Conservation (phyloP, 441 rosid genomes). For the Biscutella laevigata region DNA sequence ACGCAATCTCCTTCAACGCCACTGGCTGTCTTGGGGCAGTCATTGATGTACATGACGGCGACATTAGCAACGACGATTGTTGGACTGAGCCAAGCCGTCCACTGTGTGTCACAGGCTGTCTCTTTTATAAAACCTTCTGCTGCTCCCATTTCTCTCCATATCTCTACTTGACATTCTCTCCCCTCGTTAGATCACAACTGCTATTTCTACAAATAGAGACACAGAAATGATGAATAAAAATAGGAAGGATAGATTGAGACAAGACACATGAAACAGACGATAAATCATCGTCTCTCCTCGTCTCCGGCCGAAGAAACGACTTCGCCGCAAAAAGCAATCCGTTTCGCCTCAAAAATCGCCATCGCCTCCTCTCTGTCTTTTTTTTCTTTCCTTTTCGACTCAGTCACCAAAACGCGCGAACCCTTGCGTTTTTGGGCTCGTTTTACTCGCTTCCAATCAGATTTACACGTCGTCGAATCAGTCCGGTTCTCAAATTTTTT, state of each 20-base stretch:
- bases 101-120: slow-evolving; percentile 27
- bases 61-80: slow-evolving; percentile 41
- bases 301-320: too few relatives aligned
- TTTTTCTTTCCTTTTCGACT: too few relatives aligned
- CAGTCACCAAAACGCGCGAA: too few relatives aligned
- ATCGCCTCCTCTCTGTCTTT: too few relatives aligned
- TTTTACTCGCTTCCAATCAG: too few relatives aligned
- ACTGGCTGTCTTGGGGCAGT: slow-evolving; percentile 37
- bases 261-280: slow-evolving; percentile 8
- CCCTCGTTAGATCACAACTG: not conserved
- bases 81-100: slow-evolving; percentile 54
- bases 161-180: slow-evolving; percentile 33
- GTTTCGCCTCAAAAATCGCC: too few relatives aligned
- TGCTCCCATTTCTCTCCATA: slow-evolving; percentile 33
- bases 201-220: not conserved
- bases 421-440: too few relatives aligned
- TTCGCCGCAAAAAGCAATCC: too few relatives aligned
- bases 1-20: slow-evolving; percentile 30
- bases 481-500: too few relatives aligned
- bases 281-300: too few relatives aligned
- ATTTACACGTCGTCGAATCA: too few relatives aligned
- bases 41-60: slow-evolving; percentile 44
- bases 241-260: slow-evolving; percentile 5
- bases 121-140: too few relatives aligned
- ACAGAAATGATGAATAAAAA: not conserved